Base-by-base conservation (phyloP, 371 early-diverging fungal species). In the Mortierella sp. region DNA sequence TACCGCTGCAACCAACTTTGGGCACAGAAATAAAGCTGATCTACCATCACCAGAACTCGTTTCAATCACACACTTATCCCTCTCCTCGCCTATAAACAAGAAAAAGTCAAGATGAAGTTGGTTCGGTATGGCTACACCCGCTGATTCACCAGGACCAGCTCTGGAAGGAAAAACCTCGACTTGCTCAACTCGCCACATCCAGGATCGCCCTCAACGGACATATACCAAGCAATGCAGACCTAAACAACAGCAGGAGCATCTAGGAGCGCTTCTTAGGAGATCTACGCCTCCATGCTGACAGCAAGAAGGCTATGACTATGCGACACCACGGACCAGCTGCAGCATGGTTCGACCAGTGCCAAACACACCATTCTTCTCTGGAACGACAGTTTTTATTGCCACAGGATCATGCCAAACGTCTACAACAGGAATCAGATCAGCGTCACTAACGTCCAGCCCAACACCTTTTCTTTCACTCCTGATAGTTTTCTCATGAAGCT, bases 401-500 rank as follows among this genome's bases (percentile, higher is more conserved):
- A 9, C 22, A 19, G 34, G 31, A 22, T 58, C 61, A 34, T 58
- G 22, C 8, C 61, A 8, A n/a, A n/a, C n/a, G 37, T 14, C 13
- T 1, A 16, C 0, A 34, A 16, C 2, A 19, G 61, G 34, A 58
- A 37, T 34, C 61, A 58, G 61, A 58, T 58, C 61, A 58, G 61
- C 61, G 37, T 22, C 61, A 58, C 10, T 58, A 58, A 58, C 61
- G 37, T n/a, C n/a, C n/a, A n/a, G n/a, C n/a, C n/a, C n/a, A n/a
- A n/a, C n/a, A n/a, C 61, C 22, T 8, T 7, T 31, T 34, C 9
- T n/a, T 7, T 58, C n/a, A 14, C 11, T 26, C 67, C n/a, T 45
- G 61, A 29, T 88, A 95, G 98, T 86, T 98, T 98, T 90, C 90
- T 98, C 78, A 97, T 96, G 96, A 97, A 98, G 88, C 91, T 96